Percentiles rank a stretch among this genome's conserved stretches.
Evolutionary conservation across 441 rosid genomes (phyloP).

Genomic region (Melianthus villosus): DNA sequence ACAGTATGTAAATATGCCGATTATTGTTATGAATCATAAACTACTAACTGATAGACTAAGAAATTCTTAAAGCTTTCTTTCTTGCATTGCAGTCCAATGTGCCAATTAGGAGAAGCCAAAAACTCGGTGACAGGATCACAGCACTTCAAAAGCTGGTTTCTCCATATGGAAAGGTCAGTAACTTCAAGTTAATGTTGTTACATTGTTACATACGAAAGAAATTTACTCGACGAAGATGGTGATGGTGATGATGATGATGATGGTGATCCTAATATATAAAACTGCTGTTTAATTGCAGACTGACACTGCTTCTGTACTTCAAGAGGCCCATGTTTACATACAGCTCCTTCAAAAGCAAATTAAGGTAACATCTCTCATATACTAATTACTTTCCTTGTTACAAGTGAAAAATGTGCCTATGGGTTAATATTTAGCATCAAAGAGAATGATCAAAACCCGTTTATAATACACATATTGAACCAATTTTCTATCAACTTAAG

Average conservation of each 20-base stretch:
- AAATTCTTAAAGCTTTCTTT: neutral
- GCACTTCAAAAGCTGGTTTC: constrained; percentile 59
- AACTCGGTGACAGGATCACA: constrained; percentile 45
- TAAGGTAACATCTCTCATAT: constrained; percentile 19
- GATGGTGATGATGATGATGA: too few relatives aligned
- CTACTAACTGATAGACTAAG: too few relatives aligned
- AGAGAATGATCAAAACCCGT: too few relatives aligned
- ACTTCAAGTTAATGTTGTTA: neutral
- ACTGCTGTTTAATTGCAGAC: constrained; percentile 21
- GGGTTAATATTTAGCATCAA: too few relatives aligned
- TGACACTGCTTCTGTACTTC: constrained; percentile 61
- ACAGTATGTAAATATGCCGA: constrained; percentile 9
- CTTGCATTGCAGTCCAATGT: constrained; percentile 10
- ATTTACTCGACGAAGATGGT: too few relatives aligned
- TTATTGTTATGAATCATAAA: neutral
- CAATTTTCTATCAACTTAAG: too few relatives aligned
- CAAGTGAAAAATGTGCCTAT: too few relatives aligned
- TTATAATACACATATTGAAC: too few relatives aligned
- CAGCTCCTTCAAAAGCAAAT: constrained; percentile 45
- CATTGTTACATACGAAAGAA: neutral
- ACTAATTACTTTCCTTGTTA: neutral
- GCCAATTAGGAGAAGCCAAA: constrained; percentile 41
- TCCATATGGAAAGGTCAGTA: constrained; percentile 53
- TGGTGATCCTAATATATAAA: neutral
- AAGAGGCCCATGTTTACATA: constrained; percentile 46